Evolutionary conservation across 164 flowering plant genomes (phyloP), one percentile per base, ranked within the genome.

Genomic region (Amborella trichopoda): DNA sequence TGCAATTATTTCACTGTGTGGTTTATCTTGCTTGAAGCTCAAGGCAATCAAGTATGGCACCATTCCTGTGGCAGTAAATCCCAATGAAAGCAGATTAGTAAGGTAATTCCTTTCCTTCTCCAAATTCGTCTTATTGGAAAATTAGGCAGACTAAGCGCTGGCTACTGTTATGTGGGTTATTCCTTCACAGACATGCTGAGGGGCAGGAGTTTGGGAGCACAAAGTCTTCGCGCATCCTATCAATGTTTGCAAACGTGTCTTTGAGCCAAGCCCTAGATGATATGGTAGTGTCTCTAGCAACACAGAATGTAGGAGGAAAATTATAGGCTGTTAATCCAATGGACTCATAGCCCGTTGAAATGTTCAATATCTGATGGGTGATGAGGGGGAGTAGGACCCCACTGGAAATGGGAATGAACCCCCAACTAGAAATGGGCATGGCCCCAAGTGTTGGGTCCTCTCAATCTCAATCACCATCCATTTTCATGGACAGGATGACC

Each of bases 31-130:
- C 46, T 40, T 49, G 59, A 54, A 85, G 95, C 73, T 80, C 37
- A 86, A 82, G 63, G 91, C 95, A 34, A 51, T 82, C 37, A 80
- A 57, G 57, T 86, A 80, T 60, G 95, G 95, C 58, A 70, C 89
- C 47, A 77, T 71, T 52, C 95, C 91, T 23, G 52, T 86, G 21
- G 63, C 68, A 38, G 10, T 74, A 16, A 62, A 30, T 25, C 23
- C 48, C 19, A 26, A 12, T 2, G 43, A 33, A 30, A 11, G 21
- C 23, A 21, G 22, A 26, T 17, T 26, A 6, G 27, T 22, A 19
- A 34, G 30, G 34, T 11, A 45, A 20, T 42, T 26, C 23, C 32
- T 28, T 33, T 16, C 26, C 44, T 23, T 42, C 21, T 12, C 14
- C 26, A 23, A 24, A 3, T 48, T 53, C 26, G 17, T 60, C 27